Evolutionary conservation across 2,329 filamentous ascomycete genomes (phyloP), one percentile per base, ranked within the genome.

Genomic region (Cercospora beticola): DNA sequence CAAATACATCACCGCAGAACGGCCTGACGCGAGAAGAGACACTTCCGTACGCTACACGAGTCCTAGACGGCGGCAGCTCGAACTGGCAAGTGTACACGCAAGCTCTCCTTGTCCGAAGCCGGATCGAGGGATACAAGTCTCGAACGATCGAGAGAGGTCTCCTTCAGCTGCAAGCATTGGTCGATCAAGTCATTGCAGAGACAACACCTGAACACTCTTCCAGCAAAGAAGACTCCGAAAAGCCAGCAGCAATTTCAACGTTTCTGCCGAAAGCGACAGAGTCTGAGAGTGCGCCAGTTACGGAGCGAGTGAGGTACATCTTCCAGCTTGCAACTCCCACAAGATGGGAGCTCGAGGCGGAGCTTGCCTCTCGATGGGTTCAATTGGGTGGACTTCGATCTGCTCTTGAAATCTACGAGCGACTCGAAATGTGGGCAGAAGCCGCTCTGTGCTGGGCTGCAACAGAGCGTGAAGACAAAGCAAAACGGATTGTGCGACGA

Each of bases 1-100:
- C 92, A 70, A 97, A 98, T 76, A 93, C 92, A 0, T 91, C 93
- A 0, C 93, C 95, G 0, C 85, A 89, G 0, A 91, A 98, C 77
- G 90, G 92, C 0, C 83, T 99, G 0, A 98, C 94, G 0, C 87
- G 93, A n/a, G 94, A 98, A 80, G 93, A 98, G 78, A 94, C 97
- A 4, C 81, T 97, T 0, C 95, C 95, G 0, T 99, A 94, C 77
- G 95, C 95, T 0, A 90, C 90, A 1, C 88, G 95, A 49, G 95
- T 98, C 0, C 85, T 99, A 1, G 87, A 91, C 8, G 93, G 95
- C 69, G 94, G 94, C 73, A 91, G 91, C 57, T 94, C 93, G 0
- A 99, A 98, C 79, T 99, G 95, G 95, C 95, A 98, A 79, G 90
- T 97, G 36, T 98, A 98, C 78, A 97, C 95, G 0, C 94, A 98